Conservation (phyloP, 345 rosid genomes). For the Microcos paniculata region DNA sequence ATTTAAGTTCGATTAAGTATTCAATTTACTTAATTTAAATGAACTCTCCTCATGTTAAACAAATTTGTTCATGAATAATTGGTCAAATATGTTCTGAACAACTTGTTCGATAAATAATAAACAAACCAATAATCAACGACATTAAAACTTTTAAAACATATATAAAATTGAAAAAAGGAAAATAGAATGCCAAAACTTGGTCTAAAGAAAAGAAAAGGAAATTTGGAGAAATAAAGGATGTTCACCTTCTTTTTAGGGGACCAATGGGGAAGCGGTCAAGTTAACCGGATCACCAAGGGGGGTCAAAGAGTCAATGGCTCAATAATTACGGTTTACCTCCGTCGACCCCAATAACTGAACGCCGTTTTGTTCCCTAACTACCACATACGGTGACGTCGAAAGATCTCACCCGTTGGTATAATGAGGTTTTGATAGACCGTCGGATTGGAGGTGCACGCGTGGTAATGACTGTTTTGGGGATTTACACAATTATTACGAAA, state of each 20-base stretch:
- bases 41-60: too few species aligned
- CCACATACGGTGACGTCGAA: constrained; percentile 12
- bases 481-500: constrained; percentile 33
- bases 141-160: too few species aligned
- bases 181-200: too few species aligned
- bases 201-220: too few species aligned
- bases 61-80: too few species aligned
- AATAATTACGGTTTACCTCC: constrained; percentile 22
- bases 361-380: constrained; percentile 24
- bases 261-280: constrained; percentile 12
- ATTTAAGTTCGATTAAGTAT: too few species aligned
- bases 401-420: background rate
- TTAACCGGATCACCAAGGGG: background rate
- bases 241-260: background rate
- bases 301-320: constrained; percentile 29
- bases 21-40: too few species aligned
- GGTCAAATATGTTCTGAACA: too few species aligned
- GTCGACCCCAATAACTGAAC: constrained; percentile 21
- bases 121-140: too few species aligned
- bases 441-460: constrained; percentile 25
- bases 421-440: background rate
- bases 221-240: too few species aligned
- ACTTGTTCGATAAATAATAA: too few species aligned
- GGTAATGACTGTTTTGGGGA: background rate
- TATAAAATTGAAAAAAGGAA: too few species aligned